Evolutionary conservation across 169 alveolate species (phyloP).

Genomic region (Plasmodium inui): DNA sequence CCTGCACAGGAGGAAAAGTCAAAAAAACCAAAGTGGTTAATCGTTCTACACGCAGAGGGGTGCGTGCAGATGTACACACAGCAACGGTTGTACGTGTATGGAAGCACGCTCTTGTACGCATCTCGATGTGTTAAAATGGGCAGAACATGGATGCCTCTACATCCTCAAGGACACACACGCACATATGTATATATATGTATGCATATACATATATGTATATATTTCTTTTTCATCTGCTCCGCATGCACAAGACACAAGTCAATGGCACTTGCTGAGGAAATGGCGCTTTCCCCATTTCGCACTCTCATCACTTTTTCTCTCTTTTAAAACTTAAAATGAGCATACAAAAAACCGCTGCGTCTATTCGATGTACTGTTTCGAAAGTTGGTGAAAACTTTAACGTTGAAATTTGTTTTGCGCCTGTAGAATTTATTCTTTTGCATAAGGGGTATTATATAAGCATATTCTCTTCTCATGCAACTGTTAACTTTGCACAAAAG

Average conservation of each 20-base stretch:
- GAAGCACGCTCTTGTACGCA: background rate
- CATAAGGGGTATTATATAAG: conserved; percentile 59
- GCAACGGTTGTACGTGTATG: background rate
- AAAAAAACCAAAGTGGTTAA: background rate
- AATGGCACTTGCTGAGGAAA: background rate
- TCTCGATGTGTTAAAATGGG: background rate
- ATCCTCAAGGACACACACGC: background rate
- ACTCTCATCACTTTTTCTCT: conserved; percentile 9
- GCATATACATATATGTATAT: background rate
- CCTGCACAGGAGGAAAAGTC: background rate
- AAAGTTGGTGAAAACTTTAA: conserved; percentile 44
- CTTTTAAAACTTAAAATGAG: conserved; percentile 35
- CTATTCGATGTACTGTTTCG: conserved; percentile 49
- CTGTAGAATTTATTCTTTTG: conserved; percentile 17
- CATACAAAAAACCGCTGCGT: conserved; percentile 52
- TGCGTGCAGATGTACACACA: conserved; percentile 11
- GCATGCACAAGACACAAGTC: background rate
- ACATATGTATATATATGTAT: background rate
- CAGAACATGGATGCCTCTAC: background rate
- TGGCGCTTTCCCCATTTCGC: background rate
- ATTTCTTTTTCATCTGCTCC: background rate
- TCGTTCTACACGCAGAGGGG: background rate
- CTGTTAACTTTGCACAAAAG: conserved; percentile 48
- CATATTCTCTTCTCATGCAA: conserved; percentile 54
- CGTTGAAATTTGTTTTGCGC: conserved; percentile 29